Conservation (phyloP, 352 stramenopile species). For the Labyrinthula sp. region DNA sequence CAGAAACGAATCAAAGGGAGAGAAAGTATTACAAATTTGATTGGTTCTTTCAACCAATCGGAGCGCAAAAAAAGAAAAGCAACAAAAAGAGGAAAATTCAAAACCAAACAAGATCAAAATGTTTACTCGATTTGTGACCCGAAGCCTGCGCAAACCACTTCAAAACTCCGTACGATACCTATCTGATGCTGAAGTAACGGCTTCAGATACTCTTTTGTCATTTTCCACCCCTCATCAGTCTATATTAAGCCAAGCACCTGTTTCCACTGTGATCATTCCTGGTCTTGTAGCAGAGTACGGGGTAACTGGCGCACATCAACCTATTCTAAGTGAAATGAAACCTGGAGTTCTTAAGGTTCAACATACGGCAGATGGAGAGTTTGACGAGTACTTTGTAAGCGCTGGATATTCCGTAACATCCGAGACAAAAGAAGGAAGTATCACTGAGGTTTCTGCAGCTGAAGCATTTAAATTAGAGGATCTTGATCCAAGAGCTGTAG, state of each 20-base stretch:
- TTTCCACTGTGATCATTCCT: constrained; percentile 75
- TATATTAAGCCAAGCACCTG: constrained; percentile 52
- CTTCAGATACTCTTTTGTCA: too few relatives aligned
- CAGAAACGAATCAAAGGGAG: too few relatives aligned
- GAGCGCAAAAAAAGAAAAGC: too few relatives aligned
- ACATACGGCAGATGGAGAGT: constrained; percentile 40
- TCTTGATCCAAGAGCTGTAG: constrained; percentile 63
- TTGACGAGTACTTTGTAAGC: constrained; percentile 88
- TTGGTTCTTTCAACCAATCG: too few relatives aligned
- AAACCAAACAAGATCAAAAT: too few relatives aligned
- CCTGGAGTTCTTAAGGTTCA: constrained; percentile 66
- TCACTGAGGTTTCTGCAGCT: constrained; percentile 84
- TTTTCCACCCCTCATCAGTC: constrained; percentile 52
- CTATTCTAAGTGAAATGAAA: constrained; percentile 87
- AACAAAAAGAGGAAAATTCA: too few relatives aligned
- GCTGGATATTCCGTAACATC: constrained; percentile 83
- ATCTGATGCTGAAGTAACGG: too few relatives aligned
- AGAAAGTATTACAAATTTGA: too few relatives aligned
- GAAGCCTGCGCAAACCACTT: too few relatives aligned
- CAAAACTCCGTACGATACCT: too few relatives aligned
- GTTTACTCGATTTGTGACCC: too few relatives aligned
- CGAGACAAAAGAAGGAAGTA: constrained; percentile 80
- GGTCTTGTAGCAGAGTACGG: constrained; percentile 84
- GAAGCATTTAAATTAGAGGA: constrained; percentile 88
- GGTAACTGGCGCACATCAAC: constrained; percentile 80